phyloP scores from a whole-genome alignment of 305 asterid genomes.

The Fraxinus ornus region DNA sequence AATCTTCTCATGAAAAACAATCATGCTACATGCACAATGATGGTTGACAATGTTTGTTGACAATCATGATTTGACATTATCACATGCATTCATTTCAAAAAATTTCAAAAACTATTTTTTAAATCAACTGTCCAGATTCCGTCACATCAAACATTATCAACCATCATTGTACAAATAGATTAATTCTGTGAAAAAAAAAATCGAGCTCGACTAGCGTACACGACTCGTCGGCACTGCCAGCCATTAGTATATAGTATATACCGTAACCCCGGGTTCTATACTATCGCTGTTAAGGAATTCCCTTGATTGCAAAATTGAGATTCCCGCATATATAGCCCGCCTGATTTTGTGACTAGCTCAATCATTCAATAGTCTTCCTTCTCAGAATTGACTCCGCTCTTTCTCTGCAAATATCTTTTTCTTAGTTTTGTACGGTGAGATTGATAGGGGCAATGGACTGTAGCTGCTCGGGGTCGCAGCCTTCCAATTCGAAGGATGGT shows the following conservation, averaged over 20 bases:
- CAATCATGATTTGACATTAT: too few species aligned
- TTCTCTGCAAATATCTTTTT: not conserved
- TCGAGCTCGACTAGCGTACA: not conserved
- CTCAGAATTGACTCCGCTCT: slow-evolving; percentile 5
- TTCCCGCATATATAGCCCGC: not conserved
- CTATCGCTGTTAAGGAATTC: not conserved
- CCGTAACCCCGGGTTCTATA: not conserved
- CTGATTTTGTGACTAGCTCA: not conserved
- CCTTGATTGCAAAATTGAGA: not conserved
- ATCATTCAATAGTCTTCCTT: not conserved
- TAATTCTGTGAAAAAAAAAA: too few species aligned
- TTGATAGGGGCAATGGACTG: slow-evolving; percentile 30
- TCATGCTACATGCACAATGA: too few species aligned
- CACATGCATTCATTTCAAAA: too few species aligned
- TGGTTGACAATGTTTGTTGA: too few species aligned
- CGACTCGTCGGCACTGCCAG: not conserved
- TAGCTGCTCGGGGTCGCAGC: slow-evolving; percentile 32
- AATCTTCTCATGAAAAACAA: too few species aligned
- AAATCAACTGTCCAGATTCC: too few species aligned
- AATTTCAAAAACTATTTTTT: too few species aligned
- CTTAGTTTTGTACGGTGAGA: not conserved
- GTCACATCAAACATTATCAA: too few species aligned
- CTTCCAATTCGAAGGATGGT: slow-evolving; percentile 28
- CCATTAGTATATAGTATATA: not conserved
- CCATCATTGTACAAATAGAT: too few species aligned